Conservation (phyloP, 139 green algal genomes). For the Zygnema cylindricum region DNA sequence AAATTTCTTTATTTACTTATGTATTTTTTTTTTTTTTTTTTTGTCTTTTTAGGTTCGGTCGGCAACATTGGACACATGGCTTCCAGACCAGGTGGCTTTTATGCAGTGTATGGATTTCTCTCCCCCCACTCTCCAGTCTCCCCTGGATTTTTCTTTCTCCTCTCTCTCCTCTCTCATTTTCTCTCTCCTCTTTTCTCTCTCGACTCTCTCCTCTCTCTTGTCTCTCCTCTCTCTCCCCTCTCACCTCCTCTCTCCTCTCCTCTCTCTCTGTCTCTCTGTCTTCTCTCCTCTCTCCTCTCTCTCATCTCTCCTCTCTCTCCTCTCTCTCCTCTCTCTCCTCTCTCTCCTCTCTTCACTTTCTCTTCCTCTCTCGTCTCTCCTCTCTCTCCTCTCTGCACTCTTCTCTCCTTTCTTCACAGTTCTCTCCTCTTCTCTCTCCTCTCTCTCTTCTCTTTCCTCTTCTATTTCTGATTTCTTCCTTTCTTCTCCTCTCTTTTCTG, state of each 20-base stretch:
- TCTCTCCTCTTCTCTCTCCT: neutral
- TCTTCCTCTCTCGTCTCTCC: neutral
- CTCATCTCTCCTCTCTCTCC: no score
- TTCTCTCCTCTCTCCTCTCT: neutral
- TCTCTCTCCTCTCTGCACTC: conserved; percentile 14
- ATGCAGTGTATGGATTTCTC: conserved; percentile 55
- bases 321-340: neutral
- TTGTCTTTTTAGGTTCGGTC: conserved; percentile 62
- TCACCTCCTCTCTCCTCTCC: conserved; percentile 7
- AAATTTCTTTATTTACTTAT: no score
- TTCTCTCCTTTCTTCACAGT: no score
- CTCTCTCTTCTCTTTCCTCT: neutral
- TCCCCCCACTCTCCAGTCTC: neutral
- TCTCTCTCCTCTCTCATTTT: no score
- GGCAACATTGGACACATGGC: conserved; percentile 70
- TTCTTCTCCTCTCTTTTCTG: neutral
- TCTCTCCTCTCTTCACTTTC: neutral
- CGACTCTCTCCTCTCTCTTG: no score
- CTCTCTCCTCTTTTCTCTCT: neutral
- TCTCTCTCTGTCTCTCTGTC: neutral
- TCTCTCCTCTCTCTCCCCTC: neutral
- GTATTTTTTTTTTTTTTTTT: no score
- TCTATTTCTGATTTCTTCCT: neutral
- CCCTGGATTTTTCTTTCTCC: no score
- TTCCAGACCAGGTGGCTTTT: conserved; percentile 69